phyloP scores from a whole-genome alignment of 116 monocot genomes.

The Cymodocea nodosa region DNA sequence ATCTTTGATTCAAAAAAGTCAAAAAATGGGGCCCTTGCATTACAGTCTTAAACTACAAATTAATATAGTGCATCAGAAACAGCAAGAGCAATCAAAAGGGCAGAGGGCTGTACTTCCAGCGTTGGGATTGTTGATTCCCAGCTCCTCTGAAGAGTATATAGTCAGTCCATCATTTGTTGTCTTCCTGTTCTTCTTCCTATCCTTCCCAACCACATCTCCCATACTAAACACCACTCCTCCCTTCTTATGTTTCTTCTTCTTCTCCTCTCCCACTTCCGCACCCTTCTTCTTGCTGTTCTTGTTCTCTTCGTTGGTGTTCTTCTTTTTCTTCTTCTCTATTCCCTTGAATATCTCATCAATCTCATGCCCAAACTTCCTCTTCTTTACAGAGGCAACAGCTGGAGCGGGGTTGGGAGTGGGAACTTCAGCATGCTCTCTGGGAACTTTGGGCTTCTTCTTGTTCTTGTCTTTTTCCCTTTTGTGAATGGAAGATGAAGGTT shows the following conservation, averaged over 20 bases:
- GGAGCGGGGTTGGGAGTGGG: not conserved
- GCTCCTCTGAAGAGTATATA: constrained; percentile 31
- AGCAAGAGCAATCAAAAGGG: constrained; percentile 44
- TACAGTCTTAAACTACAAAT: no score
- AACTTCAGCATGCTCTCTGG: not conserved
- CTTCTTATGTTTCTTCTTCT: constrained; percentile 7
- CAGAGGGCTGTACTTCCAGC: constrained; percentile 37
- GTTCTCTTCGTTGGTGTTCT: not conserved
- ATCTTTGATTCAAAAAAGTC: no score
- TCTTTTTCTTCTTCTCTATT: not conserved
- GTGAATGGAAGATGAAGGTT: not conserved
- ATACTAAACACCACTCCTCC: not conserved
- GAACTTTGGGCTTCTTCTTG: not conserved
- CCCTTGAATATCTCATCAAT: constrained; percentile 25
- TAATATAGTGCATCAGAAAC: constrained; percentile 16
- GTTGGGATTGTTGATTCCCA: constrained; percentile 21
- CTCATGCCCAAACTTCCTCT: constrained; percentile 14
- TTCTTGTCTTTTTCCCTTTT: constrained; percentile 3
- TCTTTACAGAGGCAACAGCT: not conserved
- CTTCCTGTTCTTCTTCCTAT: constrained; percentile 8
- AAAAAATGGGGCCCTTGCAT: no score
- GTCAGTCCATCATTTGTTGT: constrained; percentile 26
- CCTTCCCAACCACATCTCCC: not conserved
- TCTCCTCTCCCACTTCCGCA: not conserved
- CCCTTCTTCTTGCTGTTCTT: not conserved